phyloP scores from a whole-genome alignment of 179 eudicot species.

The Silene noctiflora region DNA sequence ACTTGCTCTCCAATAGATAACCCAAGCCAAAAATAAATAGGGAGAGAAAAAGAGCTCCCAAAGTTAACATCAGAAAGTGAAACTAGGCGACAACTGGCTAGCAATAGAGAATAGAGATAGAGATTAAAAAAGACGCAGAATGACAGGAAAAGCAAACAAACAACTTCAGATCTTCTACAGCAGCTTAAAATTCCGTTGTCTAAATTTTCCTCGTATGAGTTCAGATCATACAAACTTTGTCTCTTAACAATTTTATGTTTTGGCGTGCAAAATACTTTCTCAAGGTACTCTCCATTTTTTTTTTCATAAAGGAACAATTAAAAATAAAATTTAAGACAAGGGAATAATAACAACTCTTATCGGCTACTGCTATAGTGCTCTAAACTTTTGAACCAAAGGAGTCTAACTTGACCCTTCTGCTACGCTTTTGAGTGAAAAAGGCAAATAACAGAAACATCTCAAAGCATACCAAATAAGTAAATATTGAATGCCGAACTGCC shows the following conservation, averaged over 20 bases:
- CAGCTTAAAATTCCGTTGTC: background rate
- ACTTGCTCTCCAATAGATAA: background rate
- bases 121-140: background rate
- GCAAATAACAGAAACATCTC: background rate
- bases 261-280: background rate
- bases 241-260: background rate
- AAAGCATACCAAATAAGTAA: background rate
- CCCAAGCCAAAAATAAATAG: background rate
- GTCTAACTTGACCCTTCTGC: background rate
- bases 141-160: background rate
- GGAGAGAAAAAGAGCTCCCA: background rate
- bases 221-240: background rate
- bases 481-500: background rate
- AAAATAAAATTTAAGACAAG: background rate
- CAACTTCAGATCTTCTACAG: background rate
- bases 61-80: background rate
- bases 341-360: background rate
- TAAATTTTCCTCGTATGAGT: background rate
- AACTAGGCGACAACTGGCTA: background rate
- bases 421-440: background rate
- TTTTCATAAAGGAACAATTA: background rate
- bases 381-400: background rate
- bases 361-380: background rate
- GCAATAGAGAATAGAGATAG: background rate
- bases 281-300: background rate